These are phyloP conservation scores for Leptodermis oblonga DNA, from an alignment of 257 asterid species.

Conservation along the genomic window DNA sequence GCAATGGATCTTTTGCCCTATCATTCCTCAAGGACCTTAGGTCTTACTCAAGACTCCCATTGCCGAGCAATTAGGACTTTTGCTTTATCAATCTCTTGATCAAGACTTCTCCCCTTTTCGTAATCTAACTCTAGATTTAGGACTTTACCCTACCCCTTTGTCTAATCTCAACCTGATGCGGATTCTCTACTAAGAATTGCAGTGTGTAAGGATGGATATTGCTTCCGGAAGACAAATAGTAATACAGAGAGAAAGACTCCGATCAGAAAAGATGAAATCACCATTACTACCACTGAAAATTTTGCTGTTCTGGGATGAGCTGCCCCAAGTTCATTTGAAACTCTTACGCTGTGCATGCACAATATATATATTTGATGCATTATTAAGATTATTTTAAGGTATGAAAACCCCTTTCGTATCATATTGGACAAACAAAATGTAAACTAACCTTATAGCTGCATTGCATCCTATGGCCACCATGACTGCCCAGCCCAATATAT, in stretches of 20 bases:
- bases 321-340: slow-evolving; percentile 70
- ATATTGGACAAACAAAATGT: too few relatives aligned
- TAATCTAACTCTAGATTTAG: too few relatives aligned
- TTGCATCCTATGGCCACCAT: slow-evolving; percentile 60
- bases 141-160: too few relatives aligned
- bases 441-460: slow-evolving; percentile 57
- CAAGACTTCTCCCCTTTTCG: too few relatives aligned
- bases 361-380: background rate
- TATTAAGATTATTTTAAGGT: background rate
- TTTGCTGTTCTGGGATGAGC: slow-evolving; percentile 66
- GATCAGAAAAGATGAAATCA: slow-evolving; percentile 30
- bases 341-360: slow-evolving; percentile 50
- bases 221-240: slow-evolving; percentile 40
- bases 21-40: too few relatives aligned
- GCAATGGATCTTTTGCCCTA: too few relatives aligned
- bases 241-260: slow-evolving; percentile 38
- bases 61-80: too few relatives aligned
- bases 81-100: too few relatives aligned
- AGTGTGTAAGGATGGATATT: slow-evolving; percentile 63
- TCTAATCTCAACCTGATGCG: too few relatives aligned
- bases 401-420: too few relatives aligned
- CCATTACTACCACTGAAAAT: slow-evolving; percentile 56
- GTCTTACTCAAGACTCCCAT: too few relatives aligned
- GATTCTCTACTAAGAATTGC: too few relatives aligned
- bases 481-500: slow-evolving; percentile 51